Evolutionary conservation across 805 yeast species (phyloP), one percentile per base, ranked within the genome.

Genomic region (Maudiozyma pseudohumilis): DNA sequence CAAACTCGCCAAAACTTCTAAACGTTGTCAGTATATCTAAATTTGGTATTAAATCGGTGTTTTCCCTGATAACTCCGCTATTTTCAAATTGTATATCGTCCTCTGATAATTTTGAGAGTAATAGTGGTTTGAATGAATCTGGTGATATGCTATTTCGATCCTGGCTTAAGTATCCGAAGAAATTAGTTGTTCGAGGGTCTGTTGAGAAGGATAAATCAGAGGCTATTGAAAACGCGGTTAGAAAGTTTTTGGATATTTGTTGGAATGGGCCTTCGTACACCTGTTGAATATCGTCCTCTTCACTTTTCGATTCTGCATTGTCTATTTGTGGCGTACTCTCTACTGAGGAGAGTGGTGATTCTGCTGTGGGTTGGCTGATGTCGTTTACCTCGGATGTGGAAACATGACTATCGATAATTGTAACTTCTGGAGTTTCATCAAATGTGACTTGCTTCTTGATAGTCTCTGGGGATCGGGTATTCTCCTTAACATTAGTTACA

Each of bases 261-360:
- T 77, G 86, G 2, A 64, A 57, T 1, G 94, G 94, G 0, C 94
- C 94, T 54, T 77, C 79, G 47, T 67, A 75, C 0, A 64, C 42
- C 4, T 19, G 17, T 19, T 30, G 31, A 4, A 15, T 21, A 2
- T 15, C 20, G 6, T 32, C 45, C 27, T 37, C 39, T 16, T 39
- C 47, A 13, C 43, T 47, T 20, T 43, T 47, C 22, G 43, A 48
- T 2, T 29, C 38, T 15, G 45, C 45, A 17, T 35, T 44, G 3
- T 40, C 40, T 10, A 40, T 21, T 8, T 3, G 29, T 35, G 42
- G 42, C 6, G 40, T 27, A 16, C 29, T 15, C 16, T 42, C 45
- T n/a, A 30, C 33, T 9, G 46, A 40, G 2, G 39, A 28, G 6
- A 24, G n/a, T 4, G 38, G 18, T 18, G 38, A 29, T 19, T 19